Conservation (phyloP, 2,329 filamentous ascomycete species). For the Trichoderma koningiopsis region DNA sequence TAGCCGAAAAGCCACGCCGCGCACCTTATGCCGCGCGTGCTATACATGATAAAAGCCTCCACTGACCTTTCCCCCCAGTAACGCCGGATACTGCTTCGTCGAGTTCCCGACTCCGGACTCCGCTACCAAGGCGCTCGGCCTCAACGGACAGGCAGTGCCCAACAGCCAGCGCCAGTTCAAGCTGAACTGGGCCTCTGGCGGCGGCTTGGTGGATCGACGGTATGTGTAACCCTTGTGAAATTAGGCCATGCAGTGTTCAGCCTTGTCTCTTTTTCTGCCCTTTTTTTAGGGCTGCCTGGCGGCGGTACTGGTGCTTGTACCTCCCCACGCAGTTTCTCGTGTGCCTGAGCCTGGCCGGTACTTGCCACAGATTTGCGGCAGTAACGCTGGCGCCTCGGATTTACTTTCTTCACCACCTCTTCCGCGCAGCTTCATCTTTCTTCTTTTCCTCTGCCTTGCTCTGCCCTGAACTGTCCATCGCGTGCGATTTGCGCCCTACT, state of each 20-base stretch:
- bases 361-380: constrained; percentile 17
- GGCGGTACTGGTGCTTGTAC: constrained; percentile 8
- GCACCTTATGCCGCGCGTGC: neutral
- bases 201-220: constrained; percentile 92
- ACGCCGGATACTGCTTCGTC: constrained; percentile 98
- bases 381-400: constrained; percentile 17
- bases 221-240: constrained; percentile 44
- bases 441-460: constrained; percentile 1
- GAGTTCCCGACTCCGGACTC: constrained; percentile 84
- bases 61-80: constrained; percentile 54
- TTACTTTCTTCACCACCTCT: constrained; percentile 22
- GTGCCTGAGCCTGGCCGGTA: constrained; percentile 14
- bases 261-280: neutral
- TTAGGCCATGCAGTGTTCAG: neutral
- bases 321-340: neutral
- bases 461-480: neutral
- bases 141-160: constrained; percentile 88
- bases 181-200: constrained; percentile 98
- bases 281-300: neutral
- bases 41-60: neutral
- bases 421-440: neutral
- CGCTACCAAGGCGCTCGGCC: constrained; percentile 83
- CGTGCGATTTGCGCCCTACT: neutral
- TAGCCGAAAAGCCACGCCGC: neutral
- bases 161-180: constrained; percentile 97